Conservation (phyloP, 345 rosid genomes). For the Lepidium africanum region DNA sequence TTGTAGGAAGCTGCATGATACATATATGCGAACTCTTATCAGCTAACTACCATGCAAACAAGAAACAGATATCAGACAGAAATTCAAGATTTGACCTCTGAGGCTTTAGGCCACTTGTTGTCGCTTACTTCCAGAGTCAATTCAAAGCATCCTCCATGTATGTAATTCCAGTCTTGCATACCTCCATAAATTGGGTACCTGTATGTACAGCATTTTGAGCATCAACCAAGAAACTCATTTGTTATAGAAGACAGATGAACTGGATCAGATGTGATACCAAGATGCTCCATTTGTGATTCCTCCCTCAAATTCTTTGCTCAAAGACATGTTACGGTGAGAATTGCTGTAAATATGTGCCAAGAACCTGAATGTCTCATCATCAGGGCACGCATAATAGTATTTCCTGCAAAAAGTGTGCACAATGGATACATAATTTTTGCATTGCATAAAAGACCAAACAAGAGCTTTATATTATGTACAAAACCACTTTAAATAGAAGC, state of each 20-base stretch:
- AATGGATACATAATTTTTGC: neutral
- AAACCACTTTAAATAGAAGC: neutral
- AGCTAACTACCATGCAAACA: conserved; percentile 3
- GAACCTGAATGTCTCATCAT: conserved; percentile 75
- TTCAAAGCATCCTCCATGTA: conserved; percentile 90
- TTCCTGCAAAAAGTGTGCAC: conserved; percentile 44
- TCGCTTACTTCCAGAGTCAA: conserved; percentile 95
- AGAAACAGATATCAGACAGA: neutral
- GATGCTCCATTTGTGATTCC: conserved; percentile 95
- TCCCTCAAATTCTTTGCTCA: conserved; percentile 77
- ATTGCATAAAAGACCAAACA: neutral
- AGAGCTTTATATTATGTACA: neutral
- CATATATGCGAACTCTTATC: neutral
- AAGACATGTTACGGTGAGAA: conserved; percentile 86
- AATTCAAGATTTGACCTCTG: conserved; percentile 52
- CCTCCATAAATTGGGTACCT: conserved; percentile 99
- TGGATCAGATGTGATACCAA: conserved; percentile 44
- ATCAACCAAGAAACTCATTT: neutral
- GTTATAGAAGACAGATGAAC: neutral
- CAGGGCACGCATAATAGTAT: conserved; percentile 78
- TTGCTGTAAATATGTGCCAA: conserved; percentile 74
- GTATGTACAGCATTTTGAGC: conserved; percentile 32
- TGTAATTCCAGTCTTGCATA: conserved; percentile 99
- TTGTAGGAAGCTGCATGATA: conserved; percentile 59
- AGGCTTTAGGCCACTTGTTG: conserved; percentile 83